Conservation (phyloP, 108 stramenopile species). For the Seminavis robusta region DNA sequence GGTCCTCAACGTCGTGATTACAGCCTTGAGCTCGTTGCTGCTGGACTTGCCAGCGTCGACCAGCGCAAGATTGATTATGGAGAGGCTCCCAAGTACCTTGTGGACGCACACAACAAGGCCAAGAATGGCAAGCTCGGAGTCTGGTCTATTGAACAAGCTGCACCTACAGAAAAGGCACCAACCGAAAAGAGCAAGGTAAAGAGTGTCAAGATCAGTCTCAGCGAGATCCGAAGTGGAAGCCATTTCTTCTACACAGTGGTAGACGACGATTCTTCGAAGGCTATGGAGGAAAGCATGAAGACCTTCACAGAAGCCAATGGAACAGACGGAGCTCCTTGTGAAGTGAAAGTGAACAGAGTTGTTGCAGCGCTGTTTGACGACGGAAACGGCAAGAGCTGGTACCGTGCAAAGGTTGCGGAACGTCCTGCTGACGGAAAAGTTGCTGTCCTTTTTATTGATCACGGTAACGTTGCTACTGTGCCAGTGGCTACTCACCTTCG, state of each 20-base stretch:
- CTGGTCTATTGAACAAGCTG: conserved; percentile 60
- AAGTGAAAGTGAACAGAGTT: conserved; percentile 68
- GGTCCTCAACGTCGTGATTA: conserved; percentile 73
- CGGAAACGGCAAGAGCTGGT: conserved; percentile 90
- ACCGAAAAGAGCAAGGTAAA: conserved; percentile 52
- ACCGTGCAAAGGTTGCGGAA: conserved; percentile 91
- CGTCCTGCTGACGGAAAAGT: conserved; percentile 48
- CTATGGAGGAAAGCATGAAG: conserved; percentile 87
- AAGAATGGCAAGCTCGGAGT: conserved; percentile 74
- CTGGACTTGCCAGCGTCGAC: conserved; percentile 82
- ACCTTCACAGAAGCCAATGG: conserved; percentile 82
- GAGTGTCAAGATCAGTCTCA: conserved; percentile 60
- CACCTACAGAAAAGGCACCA: conserved; percentile 3
- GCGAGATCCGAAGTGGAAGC: conserved; percentile 89
- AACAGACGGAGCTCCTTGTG: conserved; percentile 76
- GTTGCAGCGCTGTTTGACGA: conserved; percentile 97
- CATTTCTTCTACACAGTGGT: conserved; percentile 86
- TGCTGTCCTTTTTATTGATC: conserved; percentile 90
- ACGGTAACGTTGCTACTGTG: conserved; percentile 91
- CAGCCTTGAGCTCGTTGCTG: conserved; percentile 69
- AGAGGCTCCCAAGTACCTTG: conserved; percentile 69
- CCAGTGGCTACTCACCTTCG: conserved; percentile 71
- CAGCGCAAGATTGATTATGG: conserved; percentile 87
- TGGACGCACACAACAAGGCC: conserved; percentile 75
- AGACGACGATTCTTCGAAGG: conserved; percentile 67